Percentiles rank a stretch among this genome's conserved stretches.
Evolutionary conservation across 805 yeast genomes (phyloP).

Genomic region (Kurtzmaniella cleridarum): DNA sequence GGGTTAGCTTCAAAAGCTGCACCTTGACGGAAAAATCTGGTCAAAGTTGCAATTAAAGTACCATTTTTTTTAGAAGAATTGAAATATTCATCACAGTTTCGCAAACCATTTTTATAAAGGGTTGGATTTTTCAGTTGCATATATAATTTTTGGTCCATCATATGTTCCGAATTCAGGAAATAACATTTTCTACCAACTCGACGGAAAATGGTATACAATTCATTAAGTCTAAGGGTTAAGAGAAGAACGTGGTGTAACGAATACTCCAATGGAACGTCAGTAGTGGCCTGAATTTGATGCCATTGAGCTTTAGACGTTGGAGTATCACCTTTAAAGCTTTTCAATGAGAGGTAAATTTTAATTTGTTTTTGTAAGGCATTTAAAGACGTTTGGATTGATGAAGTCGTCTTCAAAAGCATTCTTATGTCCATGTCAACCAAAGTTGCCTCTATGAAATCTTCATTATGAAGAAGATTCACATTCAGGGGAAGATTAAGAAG

Average conservation of each 20-base stretch:
- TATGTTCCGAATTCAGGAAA: conserved; percentile 37
- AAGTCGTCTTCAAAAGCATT: conserved; percentile 21
- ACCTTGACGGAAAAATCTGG: conserved; percentile 41
- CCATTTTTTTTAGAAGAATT: conserved; percentile 45
- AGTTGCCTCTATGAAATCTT: conserved; percentile 18
- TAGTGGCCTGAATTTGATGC: conserved; percentile 11
- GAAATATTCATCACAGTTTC: conserved; percentile 30
- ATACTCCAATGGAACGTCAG: conserved; percentile 29
- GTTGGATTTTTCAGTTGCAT: conserved; percentile 20
- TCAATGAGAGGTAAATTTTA: neutral
- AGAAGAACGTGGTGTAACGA: conserved; percentile 45
- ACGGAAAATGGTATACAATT: conserved; percentile 42
- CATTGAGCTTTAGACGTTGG: conserved; percentile 1
- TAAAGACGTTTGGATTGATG: conserved; percentile 22
- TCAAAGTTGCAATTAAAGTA: conserved; percentile 41
- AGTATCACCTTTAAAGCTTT: neutral
- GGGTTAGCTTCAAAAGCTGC: conserved; percentile 27
- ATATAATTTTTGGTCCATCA: conserved; percentile 38
- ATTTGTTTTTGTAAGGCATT: conserved; percentile 14
- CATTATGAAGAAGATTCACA: conserved; percentile 10
- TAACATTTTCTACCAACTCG: conserved; percentile 44
- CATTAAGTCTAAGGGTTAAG: conserved; percentile 43
- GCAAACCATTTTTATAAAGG: conserved; percentile 20
- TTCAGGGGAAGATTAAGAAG: conserved; percentile 13
- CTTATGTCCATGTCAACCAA: conserved; percentile 37